Evolutionary conservation across 352 stramenopile genomes (phyloP), one percentile per base, ranked within the genome.

Genomic region (Pythium plurisporium): DNA sequence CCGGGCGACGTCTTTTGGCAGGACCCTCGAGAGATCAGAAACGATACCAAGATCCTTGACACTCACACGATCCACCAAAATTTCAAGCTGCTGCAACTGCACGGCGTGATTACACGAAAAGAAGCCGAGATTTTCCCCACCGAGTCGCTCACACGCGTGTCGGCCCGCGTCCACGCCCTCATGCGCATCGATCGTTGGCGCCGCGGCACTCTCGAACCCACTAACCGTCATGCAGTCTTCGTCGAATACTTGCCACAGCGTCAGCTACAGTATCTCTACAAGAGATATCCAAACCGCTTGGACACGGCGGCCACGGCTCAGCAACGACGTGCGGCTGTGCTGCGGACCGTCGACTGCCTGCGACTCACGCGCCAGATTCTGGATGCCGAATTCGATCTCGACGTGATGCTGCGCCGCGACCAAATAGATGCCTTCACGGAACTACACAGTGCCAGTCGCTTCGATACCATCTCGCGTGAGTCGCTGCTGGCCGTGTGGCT

Each of bases 211-310:
- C 72, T 42, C 37, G 33, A 22, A 1, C 70, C 55, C 15, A 2
- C 14, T 1, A 83, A 80, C 30, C 42, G 12, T 10, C 48, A 76
- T 25, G 51, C 64, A 8, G 53, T 75, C 5, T 82, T 70, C 47
- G 75, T 66, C 2, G 59, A 59, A 38, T 90, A 87, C 44, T 64
- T 59, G 1, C 73, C 73, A 11, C 72, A 64, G 4, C 61, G 69
- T 9, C 67, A 76, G n/a, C 65, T 81, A 15, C 77, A 90, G 59
- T 90, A 74, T 34, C 48, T 90, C 11, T 90, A 80, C 76, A 73
- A 83, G 48, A 77, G 74, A 27, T 82, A 88, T 40, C 68, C 70
- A 1, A 72, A 80, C 30, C 64, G 59, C 25, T 63, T 90, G 7
- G 79, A 90, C 27, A 59, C 74, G 2, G 68, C 57, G 0, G 53